Percentiles rank a stretch among this genome's conserved stretches.
Conservation (phyloP, 2,329 filamentous ascomycete species). For the Aureobasidium sp. region DNA sequence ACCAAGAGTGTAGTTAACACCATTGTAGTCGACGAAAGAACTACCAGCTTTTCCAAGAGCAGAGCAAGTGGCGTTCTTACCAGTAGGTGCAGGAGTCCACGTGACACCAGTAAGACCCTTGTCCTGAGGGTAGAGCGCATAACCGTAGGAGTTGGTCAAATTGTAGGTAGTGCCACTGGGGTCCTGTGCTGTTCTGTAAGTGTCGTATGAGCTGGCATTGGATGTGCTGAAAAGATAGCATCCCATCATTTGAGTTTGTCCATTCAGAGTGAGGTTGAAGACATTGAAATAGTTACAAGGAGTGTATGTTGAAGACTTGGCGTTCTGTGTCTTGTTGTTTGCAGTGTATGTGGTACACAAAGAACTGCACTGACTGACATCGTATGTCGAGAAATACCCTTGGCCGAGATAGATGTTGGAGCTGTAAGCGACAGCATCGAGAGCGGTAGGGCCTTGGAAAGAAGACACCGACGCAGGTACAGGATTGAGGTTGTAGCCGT, state of each 20-base stretch:
- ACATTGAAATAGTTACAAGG: slow-evolving; percentile 16
- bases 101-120: slow-evolving; percentile 2
- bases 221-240: slow-evolving; percentile 13
- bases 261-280: slow-evolving; percentile 14
- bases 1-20: slow-evolving; percentile 12
- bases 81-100: slow-evolving; percentile 13
- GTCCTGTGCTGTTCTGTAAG: neutral
- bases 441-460: slow-evolving; percentile 12
- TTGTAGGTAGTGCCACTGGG: slow-evolving; percentile 10
- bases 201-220: slow-evolving; percentile 7
- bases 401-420: neutral
- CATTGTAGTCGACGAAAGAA: slow-evolving; percentile 3
- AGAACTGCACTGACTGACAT: slow-evolving; percentile 9
- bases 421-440: slow-evolving; percentile 8
- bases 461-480: slow-evolving; percentile 9
- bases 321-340: neutral
- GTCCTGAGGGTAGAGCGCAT: slow-evolving; percentile 14
- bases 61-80: slow-evolving; percentile 11
- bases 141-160: slow-evolving; percentile 13
- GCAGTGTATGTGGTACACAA: slow-evolving; percentile 7
- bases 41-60: slow-evolving; percentile 10
- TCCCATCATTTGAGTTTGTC: slow-evolving; percentile 11
- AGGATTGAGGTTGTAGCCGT: slow-evolving; percentile 14
- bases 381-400: slow-evolving; percentile 8
- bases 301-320: slow-evolving; percentile 10